These are phyloP conservation scores for Beauveria sp. DNA, from an alignment of 2,329 filamentous ascomycete genomes.

Conservation along the genomic window DNA sequence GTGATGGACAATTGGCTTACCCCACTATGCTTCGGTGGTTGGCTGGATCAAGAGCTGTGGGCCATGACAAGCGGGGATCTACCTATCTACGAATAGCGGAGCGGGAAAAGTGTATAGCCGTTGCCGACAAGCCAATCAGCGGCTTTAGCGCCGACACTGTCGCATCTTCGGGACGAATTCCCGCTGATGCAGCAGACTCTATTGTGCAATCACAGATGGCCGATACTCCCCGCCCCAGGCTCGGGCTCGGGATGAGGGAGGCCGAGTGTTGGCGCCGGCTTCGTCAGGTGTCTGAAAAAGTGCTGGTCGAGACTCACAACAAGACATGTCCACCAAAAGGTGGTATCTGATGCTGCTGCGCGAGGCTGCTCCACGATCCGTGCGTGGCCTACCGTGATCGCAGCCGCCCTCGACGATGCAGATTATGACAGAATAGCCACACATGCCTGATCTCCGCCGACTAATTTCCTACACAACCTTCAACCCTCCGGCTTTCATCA, in stretches of 20 bases:
- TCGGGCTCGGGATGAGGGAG: background rate
- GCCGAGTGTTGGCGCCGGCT: background rate
- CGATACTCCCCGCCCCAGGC: background rate
- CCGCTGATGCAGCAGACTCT: background rate
- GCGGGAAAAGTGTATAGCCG: background rate
- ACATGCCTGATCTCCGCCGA: too few relatives aligned
- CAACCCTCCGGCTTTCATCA: too few relatives aligned
- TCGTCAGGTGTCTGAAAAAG: background rate
- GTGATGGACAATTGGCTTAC: background rate
- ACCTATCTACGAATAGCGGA: background rate
- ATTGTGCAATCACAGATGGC: background rate
- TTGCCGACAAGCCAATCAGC: background rate
- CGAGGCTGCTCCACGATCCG: background rate
- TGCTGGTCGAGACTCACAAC: background rate
- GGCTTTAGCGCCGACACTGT: background rate
- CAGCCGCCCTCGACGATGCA: too few relatives aligned
- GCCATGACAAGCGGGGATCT: too few relatives aligned
- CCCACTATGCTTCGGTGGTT: background rate
- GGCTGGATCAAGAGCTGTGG: too few relatives aligned
- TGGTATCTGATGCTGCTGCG: background rate
- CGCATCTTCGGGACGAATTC: slow-evolving; percentile 8
- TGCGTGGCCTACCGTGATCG: background rate
- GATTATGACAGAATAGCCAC: background rate
- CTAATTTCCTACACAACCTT: too few relatives aligned
- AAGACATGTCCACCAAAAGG: background rate